A percentile compares a stretch with the other conserved stretches of the same genome.
phyloP scores from a whole-genome alignment of 2,329 filamentous ascomycete species.

The Nectriaceae sp. region DNA sequence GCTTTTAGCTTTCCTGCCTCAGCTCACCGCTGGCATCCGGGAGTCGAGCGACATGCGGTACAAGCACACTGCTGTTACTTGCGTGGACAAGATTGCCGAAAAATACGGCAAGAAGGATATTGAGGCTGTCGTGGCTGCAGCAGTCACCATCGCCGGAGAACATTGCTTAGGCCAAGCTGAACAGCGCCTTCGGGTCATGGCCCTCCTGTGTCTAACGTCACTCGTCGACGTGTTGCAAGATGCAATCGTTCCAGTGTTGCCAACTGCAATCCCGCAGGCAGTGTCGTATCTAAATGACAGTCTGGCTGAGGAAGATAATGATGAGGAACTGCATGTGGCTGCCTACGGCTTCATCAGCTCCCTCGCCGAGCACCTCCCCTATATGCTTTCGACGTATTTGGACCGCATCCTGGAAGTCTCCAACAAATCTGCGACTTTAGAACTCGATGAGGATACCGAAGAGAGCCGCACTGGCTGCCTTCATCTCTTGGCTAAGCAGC shows the following conservation, averaged over 20 bases:
- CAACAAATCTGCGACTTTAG: constrained; percentile 67
- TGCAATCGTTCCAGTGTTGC: constrained; percentile 80
- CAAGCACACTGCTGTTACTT: constrained; percentile 83
- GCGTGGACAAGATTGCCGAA: constrained; percentile 89
- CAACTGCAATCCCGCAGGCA: constrained; percentile 70
- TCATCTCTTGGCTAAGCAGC: constrained; percentile 72
- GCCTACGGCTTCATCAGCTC: constrained; percentile 78
- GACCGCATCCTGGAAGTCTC: constrained; percentile 72
- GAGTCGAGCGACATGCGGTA: constrained; percentile 72
- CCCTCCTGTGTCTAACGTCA: constrained; percentile 85
- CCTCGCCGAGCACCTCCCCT: constrained; percentile 81
- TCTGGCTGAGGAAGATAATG: constrained; percentile 52
- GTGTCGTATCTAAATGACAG: constrained; percentile 71
- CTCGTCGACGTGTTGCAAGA: constrained; percentile 87
- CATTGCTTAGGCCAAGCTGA: constrained; percentile 77
- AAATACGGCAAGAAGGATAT: constrained; percentile 94
- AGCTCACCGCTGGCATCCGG: constrained; percentile 74
- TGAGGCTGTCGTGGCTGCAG: constrained; percentile 72
- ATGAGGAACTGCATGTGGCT: constrained; percentile 75
- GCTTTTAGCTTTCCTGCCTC: constrained; percentile 77
- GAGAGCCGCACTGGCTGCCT: constrained; percentile 70
- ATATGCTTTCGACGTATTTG: constrained; percentile 81
- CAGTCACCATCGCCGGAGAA: constrained; percentile 73
- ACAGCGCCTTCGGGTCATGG: constrained; percentile 73
- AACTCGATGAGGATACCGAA: constrained; percentile 62